phyloP scores from a whole-genome alignment of 2,329 filamentous ascomycete species.

The Clarireedia sp. region DNA sequence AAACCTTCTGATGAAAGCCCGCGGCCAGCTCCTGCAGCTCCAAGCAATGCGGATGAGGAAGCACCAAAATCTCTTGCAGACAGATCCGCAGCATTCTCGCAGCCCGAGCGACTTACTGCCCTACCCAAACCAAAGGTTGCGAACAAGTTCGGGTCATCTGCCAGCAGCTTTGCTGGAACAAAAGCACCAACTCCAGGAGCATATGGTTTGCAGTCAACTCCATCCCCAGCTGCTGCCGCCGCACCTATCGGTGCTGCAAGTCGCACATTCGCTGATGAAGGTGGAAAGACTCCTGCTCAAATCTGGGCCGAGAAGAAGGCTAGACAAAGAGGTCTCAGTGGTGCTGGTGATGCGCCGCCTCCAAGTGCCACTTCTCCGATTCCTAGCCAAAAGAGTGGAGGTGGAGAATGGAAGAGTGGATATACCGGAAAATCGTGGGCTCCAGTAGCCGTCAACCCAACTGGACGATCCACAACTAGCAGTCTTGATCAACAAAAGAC shows the following conservation, averaged over 20 bases:
- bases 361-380: slow-evolving; percentile 46
- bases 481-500: slow-evolving; percentile 52
- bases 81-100: slow-evolving; percentile 64
- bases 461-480: slow-evolving; percentile 52
- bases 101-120: slow-evolving; percentile 72
- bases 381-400: slow-evolving; percentile 62
- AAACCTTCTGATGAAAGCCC: slow-evolving; percentile 40
- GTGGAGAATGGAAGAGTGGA: slow-evolving; percentile 78
- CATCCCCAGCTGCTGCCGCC: slow-evolving; percentile 44
- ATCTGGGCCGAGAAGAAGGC: slow-evolving; percentile 98
- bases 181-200: slow-evolving; percentile 75
- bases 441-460: slow-evolving; percentile 67
- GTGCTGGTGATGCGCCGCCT: slow-evolving; percentile 37
- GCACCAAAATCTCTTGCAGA: slow-evolving; percentile 62
- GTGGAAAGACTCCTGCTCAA: slow-evolving; percentile 93
- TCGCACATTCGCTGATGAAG: slow-evolving; percentile 88
- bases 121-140: slow-evolving; percentile 92
- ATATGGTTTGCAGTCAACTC: slow-evolving; percentile 54
- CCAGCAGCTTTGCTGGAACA: slow-evolving; percentile 71
- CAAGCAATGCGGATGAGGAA: slow-evolving; percentile 37
- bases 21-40: slow-evolving; percentile 34
- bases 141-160: slow-evolving; percentile 71
- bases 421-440: slow-evolving; percentile 89
- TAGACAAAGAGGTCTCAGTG: slow-evolving; percentile 56
- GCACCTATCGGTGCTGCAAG: slow-evolving; percentile 70